These are phyloP conservation scores for Yamadazyma dushanensis DNA, from an alignment of 1,139 yeast genomes.

Conservation along the genomic window DNA sequence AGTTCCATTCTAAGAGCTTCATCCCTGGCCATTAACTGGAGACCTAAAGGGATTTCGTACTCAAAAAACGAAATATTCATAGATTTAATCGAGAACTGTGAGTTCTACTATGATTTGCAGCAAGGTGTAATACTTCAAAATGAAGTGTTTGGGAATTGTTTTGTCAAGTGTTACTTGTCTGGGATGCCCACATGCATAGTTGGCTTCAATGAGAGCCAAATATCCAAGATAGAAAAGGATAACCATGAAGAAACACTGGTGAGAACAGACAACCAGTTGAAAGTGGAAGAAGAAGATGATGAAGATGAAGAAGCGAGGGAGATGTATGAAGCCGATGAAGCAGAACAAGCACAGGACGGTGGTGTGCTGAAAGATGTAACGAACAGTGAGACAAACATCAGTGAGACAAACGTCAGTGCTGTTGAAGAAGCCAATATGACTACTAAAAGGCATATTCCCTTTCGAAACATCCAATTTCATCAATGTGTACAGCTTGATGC, in stretches of 20 bases:
- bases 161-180: slow-evolving; percentile 42
- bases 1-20: slow-evolving; percentile 55
- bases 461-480: slow-evolving; percentile 46
- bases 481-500: slow-evolving; percentile 46
- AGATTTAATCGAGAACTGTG: slow-evolving; percentile 43
- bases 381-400: too few relatives aligned
- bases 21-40: slow-evolving; percentile 46
- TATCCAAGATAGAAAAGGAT: slow-evolving; percentile 27
- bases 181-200: slow-evolving; percentile 49
- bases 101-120: slow-evolving; percentile 39
- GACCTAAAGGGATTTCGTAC: slow-evolving; percentile 50
- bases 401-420: too few relatives aligned
- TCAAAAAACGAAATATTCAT: slow-evolving; percentile 48
- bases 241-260: slow-evolving; percentile 12
- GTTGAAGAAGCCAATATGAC: too few relatives aligned
- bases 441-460: slow-evolving; percentile 26
- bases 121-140: slow-evolving; percentile 30
- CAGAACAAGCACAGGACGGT: slow-evolving; percentile 8
- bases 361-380: slow-evolving; percentile 4
- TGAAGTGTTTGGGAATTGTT: slow-evolving; percentile 39
- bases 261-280: slow-evolving; percentile 6
- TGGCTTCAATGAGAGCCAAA: slow-evolving; percentile 42
- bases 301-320: slow-evolving; percentile 15
- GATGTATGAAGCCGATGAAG: slow-evolving; percentile 21
- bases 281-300: slow-evolving; percentile 12